Evolutionary conservation across 768 basidiomycete genomes (phyloP).

Genomic region (Pleurotus ostreatus): DNA sequence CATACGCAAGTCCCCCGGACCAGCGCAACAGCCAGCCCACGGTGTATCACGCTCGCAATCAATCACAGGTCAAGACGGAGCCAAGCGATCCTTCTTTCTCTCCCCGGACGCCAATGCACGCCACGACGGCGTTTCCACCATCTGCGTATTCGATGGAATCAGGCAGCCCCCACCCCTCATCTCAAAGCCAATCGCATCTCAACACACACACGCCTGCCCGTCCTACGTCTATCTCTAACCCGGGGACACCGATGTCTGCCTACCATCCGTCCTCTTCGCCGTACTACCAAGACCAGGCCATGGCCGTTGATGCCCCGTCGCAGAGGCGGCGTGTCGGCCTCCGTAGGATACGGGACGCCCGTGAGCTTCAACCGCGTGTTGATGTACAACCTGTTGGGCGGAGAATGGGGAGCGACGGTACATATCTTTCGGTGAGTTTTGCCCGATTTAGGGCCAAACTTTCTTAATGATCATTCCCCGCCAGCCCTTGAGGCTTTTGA

Average conservation of each 20-base stretch:
- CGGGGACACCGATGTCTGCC: constrained; percentile 70
- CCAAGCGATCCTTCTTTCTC: constrained; percentile 52
- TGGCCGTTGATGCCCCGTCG: constrained; percentile 63
- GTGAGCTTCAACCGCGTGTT: constrained; percentile 75
- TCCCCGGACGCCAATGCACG: constrained; percentile 41
- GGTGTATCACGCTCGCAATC: constrained; percentile 48
- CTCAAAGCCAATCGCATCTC: constrained; percentile 49
- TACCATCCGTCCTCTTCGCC: constrained; percentile 48
- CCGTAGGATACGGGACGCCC: constrained; percentile 68
- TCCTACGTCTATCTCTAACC: constrained; percentile 60
- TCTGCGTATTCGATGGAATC: constrained; percentile 58
- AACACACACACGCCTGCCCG: constrained; percentile 43
- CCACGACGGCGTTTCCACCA: constrained; percentile 32
- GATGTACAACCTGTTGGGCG: constrained; percentile 61
- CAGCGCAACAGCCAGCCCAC: constrained; percentile 31
- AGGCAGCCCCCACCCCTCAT: constrained; percentile 55
- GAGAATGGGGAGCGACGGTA: constrained; percentile 72
- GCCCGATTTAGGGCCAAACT: constrained; percentile 1
- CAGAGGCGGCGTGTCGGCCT: constrained; percentile 73
- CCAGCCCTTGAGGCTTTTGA: constrained; percentile 65
- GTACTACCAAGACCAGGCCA: constrained; percentile 63
- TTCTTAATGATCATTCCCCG: not conserved
- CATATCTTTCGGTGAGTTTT: constrained; percentile 74
- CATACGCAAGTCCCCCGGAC: constrained; percentile 42
- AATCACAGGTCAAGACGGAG: constrained; percentile 56